Percentiles rank a stretch among this genome's conserved stretches.
Conservation (phyloP, 495 filamentous ascomycete genomes). For the Massariosphaeria phaeospora region DNA sequence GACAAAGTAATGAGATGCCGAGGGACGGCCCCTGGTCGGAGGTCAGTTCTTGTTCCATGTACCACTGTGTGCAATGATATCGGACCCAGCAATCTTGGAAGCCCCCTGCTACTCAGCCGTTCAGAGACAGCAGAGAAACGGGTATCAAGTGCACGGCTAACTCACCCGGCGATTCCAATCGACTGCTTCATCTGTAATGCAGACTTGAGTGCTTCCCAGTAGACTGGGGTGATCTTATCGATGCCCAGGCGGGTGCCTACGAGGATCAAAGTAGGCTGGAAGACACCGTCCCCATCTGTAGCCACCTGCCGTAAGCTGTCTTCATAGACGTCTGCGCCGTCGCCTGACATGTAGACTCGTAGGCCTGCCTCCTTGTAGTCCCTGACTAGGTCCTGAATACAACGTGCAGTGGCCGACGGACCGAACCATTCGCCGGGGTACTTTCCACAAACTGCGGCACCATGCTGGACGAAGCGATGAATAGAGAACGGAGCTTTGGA, state of each 20-base stretch:
- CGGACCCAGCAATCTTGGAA: too few relatives aligned
- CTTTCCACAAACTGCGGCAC: constrained; percentile 83
- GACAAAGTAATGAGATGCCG: constrained; percentile 93
- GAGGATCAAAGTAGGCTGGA: constrained; percentile 82
- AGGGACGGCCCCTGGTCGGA: constrained; percentile 71
- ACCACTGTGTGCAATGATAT: too few relatives aligned
- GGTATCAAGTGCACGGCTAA: constrained; percentile 6
- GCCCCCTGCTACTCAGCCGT: too few relatives aligned
- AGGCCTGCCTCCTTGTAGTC: constrained; percentile 53
- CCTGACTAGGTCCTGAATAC: constrained; percentile 80
- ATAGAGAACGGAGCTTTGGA: constrained; percentile 87
- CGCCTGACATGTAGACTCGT: constrained; percentile 81
- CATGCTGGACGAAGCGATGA: constrained; percentile 87
- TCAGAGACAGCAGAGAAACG: too few relatives aligned
- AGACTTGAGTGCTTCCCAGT: constrained; percentile 81
- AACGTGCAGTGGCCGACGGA: constrained; percentile 92
- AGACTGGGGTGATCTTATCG: constrained; percentile 85
- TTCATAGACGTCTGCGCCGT: constrained; percentile 88
- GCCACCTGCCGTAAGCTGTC: constrained; percentile 76
- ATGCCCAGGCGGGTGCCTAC: constrained; percentile 86
- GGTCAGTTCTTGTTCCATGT: constrained; percentile 9
- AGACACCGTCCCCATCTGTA: constrained; percentile 53
- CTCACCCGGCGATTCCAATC: constrained; percentile 91
- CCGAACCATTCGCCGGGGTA: constrained; percentile 99
- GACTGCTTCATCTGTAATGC: constrained; percentile 81